Percentiles rank a stretch among this genome's conserved stretches.
These are phyloP conservation scores for Orbilia brochopaga DNA, from an alignment of 2,329 filamentous ascomycete genomes.

Conservation along the genomic window DNA sequence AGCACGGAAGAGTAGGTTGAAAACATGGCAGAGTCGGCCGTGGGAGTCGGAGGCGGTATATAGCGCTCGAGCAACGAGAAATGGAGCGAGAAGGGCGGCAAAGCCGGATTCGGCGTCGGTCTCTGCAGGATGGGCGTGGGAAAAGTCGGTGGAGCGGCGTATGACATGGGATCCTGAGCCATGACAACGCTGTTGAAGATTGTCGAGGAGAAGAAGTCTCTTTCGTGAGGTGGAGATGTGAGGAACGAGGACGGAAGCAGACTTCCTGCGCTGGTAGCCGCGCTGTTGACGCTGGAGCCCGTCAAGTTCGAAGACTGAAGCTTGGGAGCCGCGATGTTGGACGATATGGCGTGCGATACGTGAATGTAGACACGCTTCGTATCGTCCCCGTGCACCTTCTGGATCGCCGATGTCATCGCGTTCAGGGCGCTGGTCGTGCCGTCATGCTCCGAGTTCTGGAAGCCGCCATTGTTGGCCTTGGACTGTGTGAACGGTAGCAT, in stretches of 20 bases:
- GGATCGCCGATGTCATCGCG: slow-evolving; percentile 53
- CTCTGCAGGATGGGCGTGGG: slow-evolving; percentile 46
- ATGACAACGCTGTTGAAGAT: slow-evolving; percentile 55
- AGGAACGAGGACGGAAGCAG: slow-evolving; percentile 51
- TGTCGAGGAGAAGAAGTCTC: slow-evolving; percentile 54
- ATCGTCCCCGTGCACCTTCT: slow-evolving; percentile 52
- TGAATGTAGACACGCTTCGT: slow-evolving; percentile 54
- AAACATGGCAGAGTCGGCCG: slow-evolving; percentile 54
- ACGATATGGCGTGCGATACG: slow-evolving; percentile 55
- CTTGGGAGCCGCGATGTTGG: slow-evolving; percentile 52
- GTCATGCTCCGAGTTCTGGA: slow-evolving; percentile 52
- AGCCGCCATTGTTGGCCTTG: slow-evolving; percentile 48
- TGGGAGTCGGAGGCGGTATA: slow-evolving; percentile 53
- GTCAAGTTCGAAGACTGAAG: slow-evolving; percentile 53
- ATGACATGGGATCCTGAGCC: slow-evolving; percentile 52
- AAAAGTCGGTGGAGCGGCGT: slow-evolving; percentile 47
- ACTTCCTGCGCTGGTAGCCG: slow-evolving; percentile 50
- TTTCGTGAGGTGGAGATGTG: slow-evolving; percentile 38
- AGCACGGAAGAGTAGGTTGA: slow-evolving; percentile 53
- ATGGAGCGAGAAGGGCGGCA: slow-evolving; percentile 54
- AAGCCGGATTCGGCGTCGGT: slow-evolving; percentile 53
- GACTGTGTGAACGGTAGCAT: slow-evolving; percentile 52
- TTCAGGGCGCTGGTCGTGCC: slow-evolving; percentile 54
- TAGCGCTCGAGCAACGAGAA: slow-evolving; percentile 55
- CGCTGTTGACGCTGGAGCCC: slow-evolving; percentile 47